These are phyloP conservation scores for Pseudopediastrum boryanum DNA, from an alignment of 139 green algal species.

Conservation along the genomic window DNA sequence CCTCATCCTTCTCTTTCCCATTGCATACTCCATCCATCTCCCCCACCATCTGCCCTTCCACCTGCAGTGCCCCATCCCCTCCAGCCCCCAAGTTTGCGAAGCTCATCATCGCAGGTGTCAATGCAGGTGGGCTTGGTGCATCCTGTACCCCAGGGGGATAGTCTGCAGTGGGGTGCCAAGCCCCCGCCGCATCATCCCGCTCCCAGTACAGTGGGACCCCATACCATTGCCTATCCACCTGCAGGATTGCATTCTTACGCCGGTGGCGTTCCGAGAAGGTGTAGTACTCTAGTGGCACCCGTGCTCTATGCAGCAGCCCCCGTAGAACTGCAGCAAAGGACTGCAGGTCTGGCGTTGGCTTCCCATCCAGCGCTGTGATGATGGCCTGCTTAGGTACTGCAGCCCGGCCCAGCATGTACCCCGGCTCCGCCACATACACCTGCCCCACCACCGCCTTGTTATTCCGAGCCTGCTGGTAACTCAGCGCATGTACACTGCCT, in stretches of 20 bases:
- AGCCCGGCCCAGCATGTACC: conserved; percentile 66
- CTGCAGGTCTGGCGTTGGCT: conserved; percentile 70
- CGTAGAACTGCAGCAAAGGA: conserved; percentile 37
- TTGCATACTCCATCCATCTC: too few relatives aligned
- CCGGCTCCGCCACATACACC: conserved; percentile 86
- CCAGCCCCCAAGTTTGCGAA: too few relatives aligned
- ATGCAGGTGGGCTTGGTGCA: too few relatives aligned
- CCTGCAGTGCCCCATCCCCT: too few relatives aligned
- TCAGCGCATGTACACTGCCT: conserved; percentile 79
- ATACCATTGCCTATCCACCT: conserved; percentile 82
- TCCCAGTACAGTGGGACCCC: conserved; percentile 71
- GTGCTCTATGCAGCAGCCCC: conserved; percentile 55
- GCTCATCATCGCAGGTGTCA: too few relatives aligned
- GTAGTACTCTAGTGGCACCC: conserved; percentile 80
- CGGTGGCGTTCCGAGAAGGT: conserved; percentile 71
- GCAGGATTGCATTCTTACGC: conserved; percentile 58
- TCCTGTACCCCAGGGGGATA: conserved; percentile 49
- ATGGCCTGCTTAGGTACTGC: conserved; percentile 83
- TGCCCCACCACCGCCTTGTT: conserved; percentile 59
- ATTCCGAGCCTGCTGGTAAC: conserved; percentile 92
- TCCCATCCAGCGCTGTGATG: conserved; percentile 70
- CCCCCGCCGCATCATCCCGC: conserved; percentile 67
- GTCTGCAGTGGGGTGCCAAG: conserved; percentile 54
- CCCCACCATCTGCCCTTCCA: too few relatives aligned
- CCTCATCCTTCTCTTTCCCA: too few relatives aligned